Conservation (phyloP, 768 basidiomycete genomes). For the Termitomyces sp. region DNA sequence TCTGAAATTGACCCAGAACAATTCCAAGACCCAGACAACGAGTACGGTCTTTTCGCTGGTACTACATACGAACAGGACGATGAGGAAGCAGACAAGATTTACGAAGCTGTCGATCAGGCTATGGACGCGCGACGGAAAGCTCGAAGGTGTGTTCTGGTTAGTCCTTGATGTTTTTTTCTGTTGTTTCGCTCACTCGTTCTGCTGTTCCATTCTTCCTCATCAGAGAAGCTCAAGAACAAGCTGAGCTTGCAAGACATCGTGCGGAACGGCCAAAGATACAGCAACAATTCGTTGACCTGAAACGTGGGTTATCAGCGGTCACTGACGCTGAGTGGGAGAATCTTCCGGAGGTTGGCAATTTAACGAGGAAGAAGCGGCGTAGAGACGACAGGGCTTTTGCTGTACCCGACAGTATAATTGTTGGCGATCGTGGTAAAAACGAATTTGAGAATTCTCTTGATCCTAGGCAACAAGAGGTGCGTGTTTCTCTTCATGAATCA, state of each 20-base stretch:
- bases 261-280: conserved; percentile 93
- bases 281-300: conserved; percentile 92
- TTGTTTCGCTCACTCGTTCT: conserved; percentile 19
- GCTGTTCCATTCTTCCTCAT: conserved; percentile 13
- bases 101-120: conserved; percentile 83
- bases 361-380: conserved; percentile 87
- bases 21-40: conserved; percentile 96
- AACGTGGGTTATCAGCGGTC: conserved; percentile 80
- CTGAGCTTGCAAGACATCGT: conserved; percentile 54
- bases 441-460: conserved; percentile 80
- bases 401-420: conserved; percentile 90
- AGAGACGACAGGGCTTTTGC: conserved; percentile 83
- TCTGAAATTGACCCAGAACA: conserved; percentile 84
- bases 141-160: conserved; percentile 65
- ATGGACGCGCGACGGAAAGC: conserved; percentile 85
- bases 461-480: conserved; percentile 67
- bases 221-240: conserved; percentile 26
- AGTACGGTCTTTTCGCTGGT: conserved; percentile 92
- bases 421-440: conserved; percentile 72
- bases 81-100: conserved; percentile 95
- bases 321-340: conserved; percentile 93
- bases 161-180: conserved; percentile 21
- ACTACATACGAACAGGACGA: conserved; percentile 97
- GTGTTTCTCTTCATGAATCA: conserved; percentile 13
- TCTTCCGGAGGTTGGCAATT: conserved; percentile 94